Conservation (phyloP, 257 asterid genomes). For the Rubia yunnanensis region DNA sequence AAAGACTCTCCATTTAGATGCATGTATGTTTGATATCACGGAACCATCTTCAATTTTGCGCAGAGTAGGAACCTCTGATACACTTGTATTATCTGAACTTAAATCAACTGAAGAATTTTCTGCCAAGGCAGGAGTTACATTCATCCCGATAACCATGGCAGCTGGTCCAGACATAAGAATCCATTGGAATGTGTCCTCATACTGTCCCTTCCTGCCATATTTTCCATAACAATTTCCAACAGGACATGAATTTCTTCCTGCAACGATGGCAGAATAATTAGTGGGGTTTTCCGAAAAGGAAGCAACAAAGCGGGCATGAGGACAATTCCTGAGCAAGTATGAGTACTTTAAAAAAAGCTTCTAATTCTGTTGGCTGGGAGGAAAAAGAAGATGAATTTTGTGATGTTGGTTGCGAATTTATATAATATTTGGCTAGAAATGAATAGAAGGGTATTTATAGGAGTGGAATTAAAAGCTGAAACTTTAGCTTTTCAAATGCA, state of each 20-base stretch:
- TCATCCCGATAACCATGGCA: slow-evolving; percentile 54
- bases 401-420: too few species aligned
- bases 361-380: too few species aligned
- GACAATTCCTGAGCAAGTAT: too few species aligned
- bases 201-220: slow-evolving; percentile 26
- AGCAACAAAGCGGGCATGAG: neutral
- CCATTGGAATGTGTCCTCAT: slow-evolving; percentile 38
- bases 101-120: slow-evolving; percentile 48
- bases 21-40: slow-evolving; percentile 76
- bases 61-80: slow-evolving; percentile 32
- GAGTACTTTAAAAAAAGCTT: too few species aligned
- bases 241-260: slow-evolving; percentile 30
- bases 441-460: too few species aligned
- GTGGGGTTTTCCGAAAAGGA: slow-evolving; percentile 18
- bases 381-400: too few species aligned
- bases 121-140: slow-evolving; percentile 45
- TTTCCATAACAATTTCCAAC: slow-evolving; percentile 33
- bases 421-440: too few species aligned
- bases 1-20: slow-evolving; percentile 90
- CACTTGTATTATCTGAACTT: slow-evolving; percentile 29
- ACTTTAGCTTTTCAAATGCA: too few species aligned
- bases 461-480: too few species aligned
- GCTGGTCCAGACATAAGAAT: slow-evolving; percentile 58
- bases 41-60: slow-evolving; percentile 67
- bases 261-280: slow-evolving; percentile 14